Evolutionary conservation across 2,329 filamentous ascomycete genomes (phyloP).

Genomic region (Aureobasidium sp.): DNA sequence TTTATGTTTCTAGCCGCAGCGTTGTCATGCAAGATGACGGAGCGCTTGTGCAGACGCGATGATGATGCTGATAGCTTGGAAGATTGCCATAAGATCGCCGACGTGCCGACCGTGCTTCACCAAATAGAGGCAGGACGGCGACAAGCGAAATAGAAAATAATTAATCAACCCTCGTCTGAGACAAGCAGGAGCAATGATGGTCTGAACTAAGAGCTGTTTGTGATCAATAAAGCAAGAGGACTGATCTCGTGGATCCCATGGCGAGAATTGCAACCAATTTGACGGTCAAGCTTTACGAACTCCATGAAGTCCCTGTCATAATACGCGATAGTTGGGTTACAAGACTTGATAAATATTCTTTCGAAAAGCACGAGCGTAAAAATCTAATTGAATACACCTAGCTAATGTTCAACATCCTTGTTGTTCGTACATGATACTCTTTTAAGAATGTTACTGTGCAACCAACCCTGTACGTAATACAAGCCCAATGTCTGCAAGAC

Average conservation of each 20-base stretch:
- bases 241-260: background rate
- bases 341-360: background rate
- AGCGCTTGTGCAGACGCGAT: background rate
- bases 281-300: too few relatives aligned
- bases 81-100: background rate
- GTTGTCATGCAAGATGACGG: conserved; percentile 5
- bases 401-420: background rate
- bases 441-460: background rate
- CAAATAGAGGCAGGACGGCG: background rate
- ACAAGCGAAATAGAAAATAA: background rate
- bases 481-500: background rate
- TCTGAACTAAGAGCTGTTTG: background rate
- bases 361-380: background rate
- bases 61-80: conserved; percentile 4
- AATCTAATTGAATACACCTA: background rate
- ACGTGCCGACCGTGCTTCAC: background rate
- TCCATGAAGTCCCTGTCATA: too few relatives aligned
- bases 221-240: background rate
- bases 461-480: background rate
- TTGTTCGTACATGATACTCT: background rate
- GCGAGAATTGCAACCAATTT: background rate
- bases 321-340: too few relatives aligned
- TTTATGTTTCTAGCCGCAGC: background rate
- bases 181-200: background rate
- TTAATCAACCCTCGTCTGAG: background rate